A percentile compares a stretch with the other conserved stretches of the same genome.
Evolutionary conservation across 768 basidiomycete genomes (phyloP).

Genomic region (Clavulina sp.): DNA sequence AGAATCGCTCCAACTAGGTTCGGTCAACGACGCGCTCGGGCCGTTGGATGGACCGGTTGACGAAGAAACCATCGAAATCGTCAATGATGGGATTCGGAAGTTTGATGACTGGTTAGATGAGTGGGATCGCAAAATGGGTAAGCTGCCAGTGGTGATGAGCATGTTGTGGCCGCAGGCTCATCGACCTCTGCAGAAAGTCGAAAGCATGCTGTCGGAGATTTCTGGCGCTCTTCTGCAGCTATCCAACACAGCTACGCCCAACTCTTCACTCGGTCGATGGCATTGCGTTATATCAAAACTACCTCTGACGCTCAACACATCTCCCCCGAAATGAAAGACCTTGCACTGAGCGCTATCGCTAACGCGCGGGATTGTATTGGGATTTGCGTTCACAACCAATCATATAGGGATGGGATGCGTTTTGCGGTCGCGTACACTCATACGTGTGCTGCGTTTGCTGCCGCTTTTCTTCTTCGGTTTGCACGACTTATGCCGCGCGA

Average conservation of each 20-base stretch:
- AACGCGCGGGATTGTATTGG: slow-evolving; percentile 11
- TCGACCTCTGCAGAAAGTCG: background rate
- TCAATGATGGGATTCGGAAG: slow-evolving; percentile 9
- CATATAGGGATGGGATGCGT: slow-evolving; percentile 12
- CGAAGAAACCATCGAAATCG: slow-evolving; percentile 7
- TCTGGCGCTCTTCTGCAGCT: slow-evolving; percentile 13
- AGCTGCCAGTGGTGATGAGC: slow-evolving; percentile 1
- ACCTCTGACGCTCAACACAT: slow-evolving; percentile 9
- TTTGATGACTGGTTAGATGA: slow-evolving; percentile 13
- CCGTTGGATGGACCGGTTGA: slow-evolving; percentile 3
- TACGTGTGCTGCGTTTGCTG: slow-evolving; percentile 14
- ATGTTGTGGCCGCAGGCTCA: background rate
- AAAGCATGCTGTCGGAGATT: slow-evolving; percentile 8
- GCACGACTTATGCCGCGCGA: slow-evolving; percentile 13
- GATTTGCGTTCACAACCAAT: slow-evolving; percentile 11
- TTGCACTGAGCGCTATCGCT: slow-evolving; percentile 10
- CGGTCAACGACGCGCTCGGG: slow-evolving; percentile 11
- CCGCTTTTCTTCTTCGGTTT: slow-evolving; percentile 12
- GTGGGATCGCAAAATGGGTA: slow-evolving; percentile 13
- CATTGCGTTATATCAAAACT: slow-evolving; percentile 10
- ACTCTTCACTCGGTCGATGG: slow-evolving; percentile 12
- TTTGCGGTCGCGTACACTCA: slow-evolving; percentile 14
- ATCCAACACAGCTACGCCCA: slow-evolving; percentile 13
- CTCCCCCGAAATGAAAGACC: slow-evolving; percentile 12
- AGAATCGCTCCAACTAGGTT: slow-evolving; percentile 1